A percentile compares a stretch with the other conserved stretches of the same genome.
Conservation (phyloP, 192 early-diverging fungal genomes). For the Paraglomus occultum region DNA sequence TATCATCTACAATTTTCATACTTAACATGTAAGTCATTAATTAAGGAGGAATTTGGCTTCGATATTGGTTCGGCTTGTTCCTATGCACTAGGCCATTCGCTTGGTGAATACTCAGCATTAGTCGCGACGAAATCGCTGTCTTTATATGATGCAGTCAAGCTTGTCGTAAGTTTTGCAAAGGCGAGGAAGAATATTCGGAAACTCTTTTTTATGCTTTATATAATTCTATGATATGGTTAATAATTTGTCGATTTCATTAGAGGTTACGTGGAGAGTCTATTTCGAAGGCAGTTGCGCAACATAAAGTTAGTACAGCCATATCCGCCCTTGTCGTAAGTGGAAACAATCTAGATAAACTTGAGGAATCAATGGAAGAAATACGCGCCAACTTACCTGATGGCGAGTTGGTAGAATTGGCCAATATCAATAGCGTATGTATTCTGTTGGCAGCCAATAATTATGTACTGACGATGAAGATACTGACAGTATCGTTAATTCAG, state of each 20-base stretch:
- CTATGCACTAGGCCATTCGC: conserved; percentile 86
- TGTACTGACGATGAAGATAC: background rate
- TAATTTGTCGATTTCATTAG: conserved; percentile 35
- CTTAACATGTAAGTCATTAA: background rate
- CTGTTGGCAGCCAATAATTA: background rate
- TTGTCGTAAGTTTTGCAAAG: conserved; percentile 62
- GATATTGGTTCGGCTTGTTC: conserved; percentile 68
- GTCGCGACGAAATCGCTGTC: conserved; percentile 65
- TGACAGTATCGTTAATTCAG: conserved; percentile 1
- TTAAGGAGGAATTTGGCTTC: conserved; percentile 71
- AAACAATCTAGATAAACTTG: conserved; percentile 67
- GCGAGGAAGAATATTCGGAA: background rate
- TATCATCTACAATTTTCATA: background rate
- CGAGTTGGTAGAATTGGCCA: conserved; percentile 85
- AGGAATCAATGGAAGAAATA: conserved; percentile 65
- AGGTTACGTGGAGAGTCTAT: conserved; percentile 84
- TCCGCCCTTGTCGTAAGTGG: conserved; percentile 81
- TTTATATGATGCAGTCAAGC: conserved; percentile 76
- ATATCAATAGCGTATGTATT: conserved; percentile 68
- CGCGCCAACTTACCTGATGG: conserved; percentile 56
- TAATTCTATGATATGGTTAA: conserved; percentile 12
- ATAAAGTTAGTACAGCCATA: conserved; percentile 74
- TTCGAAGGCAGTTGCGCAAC: conserved; percentile 70
- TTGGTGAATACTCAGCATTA: conserved; percentile 89
- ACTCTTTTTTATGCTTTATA: background rate